phyloP scores from a whole-genome alignment of 1,284 basidiomycete species.

The Flammula alnicola region DNA sequence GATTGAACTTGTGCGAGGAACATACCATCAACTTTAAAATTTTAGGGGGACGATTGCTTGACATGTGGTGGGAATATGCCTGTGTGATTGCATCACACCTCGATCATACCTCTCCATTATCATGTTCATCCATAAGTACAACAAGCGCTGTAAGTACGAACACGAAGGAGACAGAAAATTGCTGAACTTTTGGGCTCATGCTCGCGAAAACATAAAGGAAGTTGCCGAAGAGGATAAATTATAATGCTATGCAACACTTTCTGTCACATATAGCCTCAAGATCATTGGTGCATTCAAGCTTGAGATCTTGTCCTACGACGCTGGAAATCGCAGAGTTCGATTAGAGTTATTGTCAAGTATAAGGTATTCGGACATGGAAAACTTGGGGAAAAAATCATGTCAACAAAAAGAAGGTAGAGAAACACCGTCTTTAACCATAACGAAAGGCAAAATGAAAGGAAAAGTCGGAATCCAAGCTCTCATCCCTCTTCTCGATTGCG shows the following conservation, averaged over 20 bases:
- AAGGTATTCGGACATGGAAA: conserved; percentile 7
- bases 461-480: conserved; percentile 12
- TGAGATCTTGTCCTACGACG: conserved; percentile 13
- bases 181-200: not conserved
- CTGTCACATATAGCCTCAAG: conserved; percentile 18
- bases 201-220: not conserved
- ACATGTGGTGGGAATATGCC: too few species aligned
- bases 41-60: too few species aligned
- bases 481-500: conserved; percentile 3
- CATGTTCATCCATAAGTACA: too few species aligned
- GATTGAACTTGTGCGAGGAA: too few species aligned
- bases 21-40: conserved; percentile 6
- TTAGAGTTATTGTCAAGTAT: conserved; percentile 10
- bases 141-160: too few species aligned
- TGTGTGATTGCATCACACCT: too few species aligned
- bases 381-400: not conserved
- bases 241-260: conserved; percentile 16
- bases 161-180: too few species aligned
- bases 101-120: too few species aligned
- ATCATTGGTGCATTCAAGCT: conserved; percentile 9
- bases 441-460: conserved; percentile 14
- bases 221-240: not conserved
- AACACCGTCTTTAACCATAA: not conserved
- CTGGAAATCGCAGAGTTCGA: conserved; percentile 10
- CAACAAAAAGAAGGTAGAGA: conserved; percentile 1